Percentiles rank a stretch among this genome's conserved stretches.
Conservation (phyloP, 257 asterid species). For the Fraxinus pennsylvanica region DNA sequence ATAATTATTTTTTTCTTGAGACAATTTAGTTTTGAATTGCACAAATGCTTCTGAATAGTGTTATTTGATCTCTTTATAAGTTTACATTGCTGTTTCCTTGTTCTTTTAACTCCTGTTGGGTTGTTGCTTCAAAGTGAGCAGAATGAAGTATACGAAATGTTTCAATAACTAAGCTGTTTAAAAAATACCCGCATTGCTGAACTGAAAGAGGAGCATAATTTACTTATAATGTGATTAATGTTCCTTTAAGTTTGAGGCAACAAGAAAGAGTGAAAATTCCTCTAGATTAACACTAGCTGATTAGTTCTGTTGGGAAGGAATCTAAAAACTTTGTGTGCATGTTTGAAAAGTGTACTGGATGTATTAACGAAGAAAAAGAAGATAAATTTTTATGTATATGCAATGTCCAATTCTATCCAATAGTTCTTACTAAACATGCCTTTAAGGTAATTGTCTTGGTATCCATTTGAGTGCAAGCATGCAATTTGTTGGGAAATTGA, state of each 20-base stretch:
- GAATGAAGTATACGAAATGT: not conserved
- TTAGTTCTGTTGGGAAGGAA: not conserved
- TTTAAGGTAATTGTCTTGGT: not conserved
- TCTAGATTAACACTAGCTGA: constrained; percentile 3
- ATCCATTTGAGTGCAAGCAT: not conserved
- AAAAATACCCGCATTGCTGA: not conserved
- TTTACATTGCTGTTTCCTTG: not conserved
- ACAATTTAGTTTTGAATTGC: not conserved
- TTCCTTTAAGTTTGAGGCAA: constrained; percentile 2
- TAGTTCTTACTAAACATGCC: not conserved
- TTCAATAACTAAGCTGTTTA: not conserved
- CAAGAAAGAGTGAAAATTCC: not conserved
- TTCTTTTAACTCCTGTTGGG: not conserved
- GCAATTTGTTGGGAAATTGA: not conserved
- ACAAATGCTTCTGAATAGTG: not conserved
- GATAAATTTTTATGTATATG: not conserved
- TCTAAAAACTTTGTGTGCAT: not conserved
- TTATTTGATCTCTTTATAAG: not conserved
- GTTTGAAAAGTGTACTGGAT: not conserved
- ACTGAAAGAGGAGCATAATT: not conserved
- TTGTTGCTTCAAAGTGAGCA: not conserved
- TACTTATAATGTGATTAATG: not conserved
- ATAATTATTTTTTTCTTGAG: not conserved
- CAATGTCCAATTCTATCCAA: not conserved
- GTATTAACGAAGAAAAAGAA: not conserved